Base-by-base conservation (phyloP, 164 flowering plant genomes). In the Protea cynaroides region DNA sequence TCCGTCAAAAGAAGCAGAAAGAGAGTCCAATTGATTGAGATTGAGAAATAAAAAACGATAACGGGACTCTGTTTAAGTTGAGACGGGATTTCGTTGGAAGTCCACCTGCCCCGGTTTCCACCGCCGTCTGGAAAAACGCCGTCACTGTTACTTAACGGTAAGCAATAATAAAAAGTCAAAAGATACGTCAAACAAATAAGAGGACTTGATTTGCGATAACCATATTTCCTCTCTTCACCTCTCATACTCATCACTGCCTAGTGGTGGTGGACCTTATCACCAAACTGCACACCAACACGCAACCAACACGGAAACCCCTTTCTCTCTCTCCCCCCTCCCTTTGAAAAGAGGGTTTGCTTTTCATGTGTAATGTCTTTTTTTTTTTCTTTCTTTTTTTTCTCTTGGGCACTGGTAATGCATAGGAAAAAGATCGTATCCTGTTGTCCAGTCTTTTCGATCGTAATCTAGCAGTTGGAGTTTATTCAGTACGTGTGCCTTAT, bases 81-180 rank as follows among this genome's bases (percentile, higher is more conserved):
- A 62, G 25, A 67, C 74, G 69, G 69, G 73, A 63, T 73, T 24
- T 53, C 38, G 52, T 65, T 50, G 61, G 60, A 38, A 25, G 47
- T 1, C 3, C 3, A 38, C 64, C 67, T 68, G 11, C 65, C 43
- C 67, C 53, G 44, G 58, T 21, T 49, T 25, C 0, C 24, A 67
- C 44, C 65, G 44, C 57, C 29, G 66, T 64, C 21, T 22, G 8
- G 29, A 52, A 52, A 23, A 36, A 57, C 52, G 49, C 59, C 62
- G 69, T 58, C 19, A 46, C 25, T 62, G 60, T 65, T 56, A 65
- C 8, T 8, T 51, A 21, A 49, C 56, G 47, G 50, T 40, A 23
- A 40, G 2, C 7, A 5, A 15, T 49, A 18, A 15, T 15, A 12
- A 19, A 19, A 49, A 18, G 52, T 15, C 52, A 49, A 49, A 49